Conservation (phyloP, 805 yeast genomes). For the Starmerella khaoyaiensis region DNA sequence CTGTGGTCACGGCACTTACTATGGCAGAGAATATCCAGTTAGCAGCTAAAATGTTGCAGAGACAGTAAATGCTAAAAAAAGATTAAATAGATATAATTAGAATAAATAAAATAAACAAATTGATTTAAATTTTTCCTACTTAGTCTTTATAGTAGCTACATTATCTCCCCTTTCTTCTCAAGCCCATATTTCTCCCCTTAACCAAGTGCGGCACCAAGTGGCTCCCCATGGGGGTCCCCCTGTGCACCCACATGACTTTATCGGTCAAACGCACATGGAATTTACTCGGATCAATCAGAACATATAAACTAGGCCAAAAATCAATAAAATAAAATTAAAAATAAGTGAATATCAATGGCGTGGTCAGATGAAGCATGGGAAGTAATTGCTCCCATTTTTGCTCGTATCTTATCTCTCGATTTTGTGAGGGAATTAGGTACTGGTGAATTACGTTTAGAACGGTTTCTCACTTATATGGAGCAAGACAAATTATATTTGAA, state of each 20-base stretch:
- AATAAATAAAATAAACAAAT: not conserved
- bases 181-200: no score
- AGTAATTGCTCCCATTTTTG: slow-evolving; percentile 12
- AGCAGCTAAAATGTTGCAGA: slow-evolving; percentile 12
- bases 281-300: no score
- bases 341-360: slow-evolving; percentile 4
- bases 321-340: not conserved
- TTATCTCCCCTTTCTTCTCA: no score
- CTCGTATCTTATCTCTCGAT: slow-evolving; percentile 10
- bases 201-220: no score
- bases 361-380: slow-evolving; percentile 21
- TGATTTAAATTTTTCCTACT: no score
- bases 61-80: no score
- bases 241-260: no score
- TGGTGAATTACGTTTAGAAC: slow-evolving; percentile 13
- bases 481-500: slow-evolving; percentile 19
- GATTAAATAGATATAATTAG: not conserved
- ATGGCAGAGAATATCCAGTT: slow-evolving; percentile 29
- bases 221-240: no score
- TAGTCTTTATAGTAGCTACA: no score
- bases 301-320: no score
- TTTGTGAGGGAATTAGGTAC: slow-evolving; percentile 15
- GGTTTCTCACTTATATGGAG: slow-evolving; percentile 14
- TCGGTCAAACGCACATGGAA: no score
- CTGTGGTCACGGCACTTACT: slow-evolving; percentile 79